phyloP scores from a whole-genome alignment of 257 asterid genomes.

The Solanum peruvianum region DNA sequence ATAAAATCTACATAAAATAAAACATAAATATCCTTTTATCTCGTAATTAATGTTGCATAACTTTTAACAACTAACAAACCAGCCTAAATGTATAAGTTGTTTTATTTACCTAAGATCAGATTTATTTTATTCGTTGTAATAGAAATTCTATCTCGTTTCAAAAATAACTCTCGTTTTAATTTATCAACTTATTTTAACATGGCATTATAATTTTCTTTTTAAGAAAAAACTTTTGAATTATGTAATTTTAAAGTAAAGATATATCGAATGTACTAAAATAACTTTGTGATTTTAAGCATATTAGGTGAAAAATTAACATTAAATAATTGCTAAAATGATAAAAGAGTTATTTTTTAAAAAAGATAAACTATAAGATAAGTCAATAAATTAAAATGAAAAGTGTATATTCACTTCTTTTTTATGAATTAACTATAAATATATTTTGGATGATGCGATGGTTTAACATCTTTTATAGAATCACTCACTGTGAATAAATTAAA shows the following conservation, averaged over 20 bases:
- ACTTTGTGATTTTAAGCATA: too few relatives aligned
- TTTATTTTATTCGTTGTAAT: neutral
- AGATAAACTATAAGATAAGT: too few relatives aligned
- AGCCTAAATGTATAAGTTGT: neutral
- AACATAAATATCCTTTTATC: neutral
- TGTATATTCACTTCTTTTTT: neutral
- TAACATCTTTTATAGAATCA: neutral
- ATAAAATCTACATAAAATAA: neutral
- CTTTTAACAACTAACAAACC: neutral
- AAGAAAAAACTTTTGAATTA: too few relatives aligned
- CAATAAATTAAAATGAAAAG: too few relatives aligned
- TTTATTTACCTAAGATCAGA: neutral
- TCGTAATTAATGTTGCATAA: neutral
- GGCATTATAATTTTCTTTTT: too few relatives aligned
- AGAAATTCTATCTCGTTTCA: neutral
- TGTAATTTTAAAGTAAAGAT: too few relatives aligned
- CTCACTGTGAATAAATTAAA: constrained; percentile 15
- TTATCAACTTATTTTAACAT: too few relatives aligned
- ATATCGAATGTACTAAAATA: too few relatives aligned
- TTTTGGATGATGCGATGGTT: neutral
- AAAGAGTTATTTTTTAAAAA: too few relatives aligned
- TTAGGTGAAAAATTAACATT: too few relatives aligned
- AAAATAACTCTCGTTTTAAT: neutral
- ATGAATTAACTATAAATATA: neutral
- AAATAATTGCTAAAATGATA: too few relatives aligned